Percentiles rank a stretch among this genome's conserved stretches.
These are phyloP conservation scores for Phoenix dactylifera DNA, from an alignment of 176 grass and related monocot genomes.

Conservation along the genomic window DNA sequence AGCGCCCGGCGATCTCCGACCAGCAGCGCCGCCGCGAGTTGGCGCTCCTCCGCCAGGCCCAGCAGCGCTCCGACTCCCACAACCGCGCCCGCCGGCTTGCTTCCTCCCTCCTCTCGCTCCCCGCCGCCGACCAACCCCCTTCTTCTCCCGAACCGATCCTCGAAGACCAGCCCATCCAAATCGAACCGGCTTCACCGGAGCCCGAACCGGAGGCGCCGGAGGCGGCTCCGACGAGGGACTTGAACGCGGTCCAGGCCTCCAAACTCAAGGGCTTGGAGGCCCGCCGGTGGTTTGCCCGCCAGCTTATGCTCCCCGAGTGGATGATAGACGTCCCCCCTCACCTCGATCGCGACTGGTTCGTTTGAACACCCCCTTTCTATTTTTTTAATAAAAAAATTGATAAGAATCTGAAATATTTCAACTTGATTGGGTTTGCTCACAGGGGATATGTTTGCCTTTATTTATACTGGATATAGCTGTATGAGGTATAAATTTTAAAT, in stretches of 20 bases:
- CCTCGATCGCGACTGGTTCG: constrained; percentile 64
- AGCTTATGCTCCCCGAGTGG: constrained; percentile 96
- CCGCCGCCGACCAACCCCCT: background rate
- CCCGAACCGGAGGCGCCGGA: background rate
- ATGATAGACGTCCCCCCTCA: constrained; percentile 80
- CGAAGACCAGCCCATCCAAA: too few relatives aligned
- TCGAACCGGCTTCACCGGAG: background rate
- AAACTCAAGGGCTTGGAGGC: constrained; percentile 58
- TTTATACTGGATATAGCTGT: too few relatives aligned
- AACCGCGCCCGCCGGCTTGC: constrained; percentile 81
- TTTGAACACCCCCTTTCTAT: background rate
- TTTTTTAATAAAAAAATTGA: background rate
- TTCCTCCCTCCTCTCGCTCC: constrained; percentile 44
- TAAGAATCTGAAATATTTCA: too few relatives aligned
- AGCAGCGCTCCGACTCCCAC: constrained; percentile 77
- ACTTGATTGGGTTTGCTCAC: too few relatives aligned
- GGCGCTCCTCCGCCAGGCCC: constrained; percentile 54
- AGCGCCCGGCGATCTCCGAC: constrained; percentile 72
- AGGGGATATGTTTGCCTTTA: too few relatives aligned
- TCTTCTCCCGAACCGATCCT: too few relatives aligned
- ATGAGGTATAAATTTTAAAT: too few relatives aligned
- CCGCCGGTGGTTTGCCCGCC: constrained; percentile 67
- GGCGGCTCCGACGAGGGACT: constrained; percentile 3
- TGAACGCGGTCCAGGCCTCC: constrained; percentile 42
- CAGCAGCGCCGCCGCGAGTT: constrained; percentile 85